These are phyloP conservation scores for Globisporangium paddicum DNA, from an alignment of 352 stramenopile species.

Conservation along the genomic window DNA sequence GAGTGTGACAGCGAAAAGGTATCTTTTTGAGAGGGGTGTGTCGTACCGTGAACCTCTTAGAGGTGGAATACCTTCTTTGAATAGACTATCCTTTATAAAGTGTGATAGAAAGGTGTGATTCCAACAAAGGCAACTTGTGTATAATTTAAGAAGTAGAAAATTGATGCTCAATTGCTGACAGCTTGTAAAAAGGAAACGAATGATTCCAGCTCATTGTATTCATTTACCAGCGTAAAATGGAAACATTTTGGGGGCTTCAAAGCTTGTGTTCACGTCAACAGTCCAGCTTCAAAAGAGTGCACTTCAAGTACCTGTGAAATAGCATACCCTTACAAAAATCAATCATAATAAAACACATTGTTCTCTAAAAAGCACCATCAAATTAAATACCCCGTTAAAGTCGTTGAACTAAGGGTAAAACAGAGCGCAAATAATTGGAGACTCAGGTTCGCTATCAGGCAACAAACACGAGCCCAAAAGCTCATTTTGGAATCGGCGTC, in stretches of 20 bases:
- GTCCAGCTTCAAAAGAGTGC: neutral
- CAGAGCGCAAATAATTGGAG: neutral
- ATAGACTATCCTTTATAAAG: neutral
- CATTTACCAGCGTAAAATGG: too few species aligned
- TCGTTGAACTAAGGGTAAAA: neutral
- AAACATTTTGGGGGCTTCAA: too few species aligned
- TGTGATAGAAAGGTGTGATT: neutral
- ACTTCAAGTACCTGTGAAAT: constrained; percentile 9
- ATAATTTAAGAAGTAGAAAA: too few species aligned
- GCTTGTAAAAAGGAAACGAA: neutral
- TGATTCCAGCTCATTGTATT: neutral
- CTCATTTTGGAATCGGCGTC: constrained; percentile 1
- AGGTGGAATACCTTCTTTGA: neutral
- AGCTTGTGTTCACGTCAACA: constrained; percentile 10
- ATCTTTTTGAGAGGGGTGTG: neutral
- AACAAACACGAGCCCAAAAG: neutral
- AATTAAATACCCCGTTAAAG: neutral
- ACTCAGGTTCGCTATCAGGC: neutral
- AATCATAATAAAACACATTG: neutral
- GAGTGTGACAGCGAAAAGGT: neutral
- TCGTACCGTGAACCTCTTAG: neutral
- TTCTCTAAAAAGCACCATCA: neutral
- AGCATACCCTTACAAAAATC: neutral
- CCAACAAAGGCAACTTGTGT: too few species aligned
- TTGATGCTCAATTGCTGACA: too few species aligned